Conservation (phyloP, 208 protist species). For the Wallacemonas collosoma region DNA sequence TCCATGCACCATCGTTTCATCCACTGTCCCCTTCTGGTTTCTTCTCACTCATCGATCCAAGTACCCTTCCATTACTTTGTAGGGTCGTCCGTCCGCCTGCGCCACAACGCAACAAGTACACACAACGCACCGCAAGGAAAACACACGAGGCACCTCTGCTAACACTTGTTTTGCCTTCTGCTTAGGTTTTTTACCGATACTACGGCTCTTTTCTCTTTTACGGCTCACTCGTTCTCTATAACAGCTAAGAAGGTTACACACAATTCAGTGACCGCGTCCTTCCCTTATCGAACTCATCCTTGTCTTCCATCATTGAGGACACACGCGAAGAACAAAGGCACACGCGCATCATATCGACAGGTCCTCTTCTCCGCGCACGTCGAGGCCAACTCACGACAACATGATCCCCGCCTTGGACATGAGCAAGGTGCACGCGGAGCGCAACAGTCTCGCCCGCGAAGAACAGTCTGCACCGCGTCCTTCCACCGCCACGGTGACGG, state of each 20-base stretch:
- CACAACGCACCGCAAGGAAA: too few species aligned
- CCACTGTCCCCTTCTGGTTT: background rate
- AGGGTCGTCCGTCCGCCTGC: too few species aligned
- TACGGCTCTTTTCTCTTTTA: too few species aligned
- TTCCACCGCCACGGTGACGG: background rate
- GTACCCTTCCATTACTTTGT: too few species aligned
- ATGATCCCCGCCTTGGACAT: constrained; percentile 61
- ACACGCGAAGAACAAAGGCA: background rate
- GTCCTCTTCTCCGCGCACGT: background rate
- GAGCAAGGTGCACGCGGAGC: constrained; percentile 23
- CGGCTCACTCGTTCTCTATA: too few species aligned
- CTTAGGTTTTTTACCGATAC: too few species aligned
- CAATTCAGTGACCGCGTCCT: background rate
- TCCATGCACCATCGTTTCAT: background rate
- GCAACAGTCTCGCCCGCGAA: constrained; percentile 5
- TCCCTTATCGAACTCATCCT: background rate
- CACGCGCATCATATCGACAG: constrained; percentile 2
- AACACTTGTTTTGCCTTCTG: too few species aligned
- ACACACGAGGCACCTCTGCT: too few species aligned
- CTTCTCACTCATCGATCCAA: background rate
- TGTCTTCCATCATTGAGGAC: background rate
- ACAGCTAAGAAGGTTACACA: background rate
- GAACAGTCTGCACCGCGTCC: constrained; percentile 8
- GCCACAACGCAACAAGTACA: too few species aligned
- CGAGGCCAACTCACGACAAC: background rate